Evolutionary conservation across 2,329 filamentous ascomycete genomes (phyloP).

Genomic region (Didymella keratinophila): DNA sequence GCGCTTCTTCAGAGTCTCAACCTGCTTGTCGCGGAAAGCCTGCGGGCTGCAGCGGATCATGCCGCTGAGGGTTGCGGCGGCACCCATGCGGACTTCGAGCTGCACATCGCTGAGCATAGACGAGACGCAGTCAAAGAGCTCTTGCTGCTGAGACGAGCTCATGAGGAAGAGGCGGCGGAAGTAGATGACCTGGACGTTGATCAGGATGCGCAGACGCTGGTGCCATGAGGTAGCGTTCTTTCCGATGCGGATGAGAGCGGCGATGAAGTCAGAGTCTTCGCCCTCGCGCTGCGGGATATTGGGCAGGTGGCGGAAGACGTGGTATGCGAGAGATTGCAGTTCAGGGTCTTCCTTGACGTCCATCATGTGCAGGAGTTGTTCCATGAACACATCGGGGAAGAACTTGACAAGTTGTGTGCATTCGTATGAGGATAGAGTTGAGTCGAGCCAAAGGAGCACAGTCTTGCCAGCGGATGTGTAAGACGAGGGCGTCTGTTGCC

Average conservation of each 20-base stretch:
- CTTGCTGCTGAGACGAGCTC: conserved; percentile 74
- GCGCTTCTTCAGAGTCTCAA: conserved; percentile 75
- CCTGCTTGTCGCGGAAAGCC: conserved; percentile 77
- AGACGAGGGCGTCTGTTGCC: conserved; percentile 89
- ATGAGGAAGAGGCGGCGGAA: conserved; percentile 95
- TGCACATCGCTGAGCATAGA: conserved; percentile 92
- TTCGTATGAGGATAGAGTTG: conserved; percentile 87
- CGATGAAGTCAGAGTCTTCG: conserved; percentile 84
- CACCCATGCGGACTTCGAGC: conserved; percentile 91
- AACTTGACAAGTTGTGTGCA: conserved; percentile 90
- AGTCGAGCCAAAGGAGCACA: conserved; percentile 92
- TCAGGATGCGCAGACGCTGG: conserved; percentile 89
- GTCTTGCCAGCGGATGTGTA: conserved; percentile 98
- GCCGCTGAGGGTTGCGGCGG: conserved; percentile 89
- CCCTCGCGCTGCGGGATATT: conserved; percentile 92
- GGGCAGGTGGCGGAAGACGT: conserved; percentile 94
- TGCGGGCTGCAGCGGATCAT: conserved; percentile 97
- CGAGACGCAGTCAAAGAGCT: conserved; percentile 90
- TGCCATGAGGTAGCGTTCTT: conserved; percentile 89
- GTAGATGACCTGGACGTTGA: conserved; percentile 99
- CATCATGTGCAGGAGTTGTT: conserved; percentile 98
- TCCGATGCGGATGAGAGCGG: conserved; percentile 86
- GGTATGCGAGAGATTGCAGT: conserved; percentile 90
- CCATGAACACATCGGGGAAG: conserved; percentile 88
- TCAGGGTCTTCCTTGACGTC: conserved; percentile 98